These are phyloP conservation scores for Eucalyptus polyanthemos DNA, from an alignment of 345 rosid species.

Conservation along the genomic window DNA sequence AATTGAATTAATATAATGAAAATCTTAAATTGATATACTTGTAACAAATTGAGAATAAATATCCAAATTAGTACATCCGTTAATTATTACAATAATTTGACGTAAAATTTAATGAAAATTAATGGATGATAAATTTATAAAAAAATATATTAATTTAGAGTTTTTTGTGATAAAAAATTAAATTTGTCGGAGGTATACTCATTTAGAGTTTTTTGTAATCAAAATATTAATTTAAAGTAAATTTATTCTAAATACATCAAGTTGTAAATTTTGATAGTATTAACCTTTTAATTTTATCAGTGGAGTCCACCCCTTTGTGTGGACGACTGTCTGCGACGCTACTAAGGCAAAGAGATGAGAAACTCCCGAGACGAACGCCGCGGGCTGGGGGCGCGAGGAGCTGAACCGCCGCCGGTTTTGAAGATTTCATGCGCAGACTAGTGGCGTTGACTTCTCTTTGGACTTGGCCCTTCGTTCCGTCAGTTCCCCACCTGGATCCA, in stretches of 20 bases:
- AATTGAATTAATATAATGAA: no score
- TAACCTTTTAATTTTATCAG: no score
- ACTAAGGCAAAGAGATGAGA: neutral
- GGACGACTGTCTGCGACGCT: neutral
- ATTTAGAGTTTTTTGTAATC: accelerated
- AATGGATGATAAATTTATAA: accelerated
- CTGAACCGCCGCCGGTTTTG: neutral
- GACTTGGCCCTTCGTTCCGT: neutral
- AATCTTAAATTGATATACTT: accelerated
- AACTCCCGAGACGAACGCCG: neutral
- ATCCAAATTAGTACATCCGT: accelerated
- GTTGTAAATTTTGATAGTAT: no score
- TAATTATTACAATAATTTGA: accelerated
- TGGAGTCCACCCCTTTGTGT: neutral
- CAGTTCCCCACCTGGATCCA: neutral
- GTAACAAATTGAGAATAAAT: accelerated
- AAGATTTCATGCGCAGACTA: neutral
- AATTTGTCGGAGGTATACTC: accelerated
- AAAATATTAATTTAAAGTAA: no score
- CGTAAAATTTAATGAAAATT: no score
- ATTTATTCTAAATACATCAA: no score
- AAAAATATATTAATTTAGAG: accelerated
- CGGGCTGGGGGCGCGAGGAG: neutral
- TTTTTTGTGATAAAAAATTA: no score
- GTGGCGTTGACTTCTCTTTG: neutral